phyloP scores from a whole-genome alignment of 441 rosid genomes.

The Theobroma grandiflorum region DNA sequence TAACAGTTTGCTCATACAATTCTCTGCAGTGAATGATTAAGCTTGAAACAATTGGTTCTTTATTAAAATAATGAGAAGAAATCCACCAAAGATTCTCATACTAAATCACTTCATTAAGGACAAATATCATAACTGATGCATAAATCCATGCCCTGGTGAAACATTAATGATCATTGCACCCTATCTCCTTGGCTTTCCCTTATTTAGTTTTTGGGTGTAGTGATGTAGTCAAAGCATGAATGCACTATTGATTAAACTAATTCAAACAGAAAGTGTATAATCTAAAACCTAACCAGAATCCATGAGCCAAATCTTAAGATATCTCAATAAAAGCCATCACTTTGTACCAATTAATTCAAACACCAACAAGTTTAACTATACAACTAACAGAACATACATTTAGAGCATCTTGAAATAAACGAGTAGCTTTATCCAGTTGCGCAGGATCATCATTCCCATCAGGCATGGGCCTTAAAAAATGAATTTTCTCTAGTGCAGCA shows the following conservation, averaged over 20 bases:
- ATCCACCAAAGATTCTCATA: background rate
- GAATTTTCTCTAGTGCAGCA: conserved; percentile 77
- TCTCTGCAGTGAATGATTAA: background rate
- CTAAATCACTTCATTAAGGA: background rate
- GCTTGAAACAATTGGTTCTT: background rate
- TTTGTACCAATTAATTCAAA: conserved; percentile 3
- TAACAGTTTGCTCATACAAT: background rate
- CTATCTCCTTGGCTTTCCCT: background rate
- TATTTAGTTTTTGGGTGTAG: background rate
- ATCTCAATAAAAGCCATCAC: conserved; percentile 23
- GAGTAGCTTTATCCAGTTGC: conserved; percentile 73
- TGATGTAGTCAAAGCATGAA: background rate
- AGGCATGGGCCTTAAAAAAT: conserved; percentile 53
- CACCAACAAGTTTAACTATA: conserved; percentile 23
- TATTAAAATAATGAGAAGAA: background rate
- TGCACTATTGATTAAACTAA: conserved; percentile 12
- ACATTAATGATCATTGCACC: background rate
- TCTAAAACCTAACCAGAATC: conserved; percentile 6
- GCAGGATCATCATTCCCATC: conserved; percentile 73
- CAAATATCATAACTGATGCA: background rate
- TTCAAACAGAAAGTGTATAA: conserved; percentile 6
- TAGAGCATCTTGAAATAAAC: conserved; percentile 71
- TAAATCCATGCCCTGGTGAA: background rate
- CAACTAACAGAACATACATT: conserved; percentile 47
- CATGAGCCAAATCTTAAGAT: conserved; percentile 7